A percentile compares a stretch with the other conserved stretches of the same genome.
Evolutionary conservation across 2,329 filamentous ascomycete species (phyloP).

Genomic region (Ceratocystis variospora): DNA sequence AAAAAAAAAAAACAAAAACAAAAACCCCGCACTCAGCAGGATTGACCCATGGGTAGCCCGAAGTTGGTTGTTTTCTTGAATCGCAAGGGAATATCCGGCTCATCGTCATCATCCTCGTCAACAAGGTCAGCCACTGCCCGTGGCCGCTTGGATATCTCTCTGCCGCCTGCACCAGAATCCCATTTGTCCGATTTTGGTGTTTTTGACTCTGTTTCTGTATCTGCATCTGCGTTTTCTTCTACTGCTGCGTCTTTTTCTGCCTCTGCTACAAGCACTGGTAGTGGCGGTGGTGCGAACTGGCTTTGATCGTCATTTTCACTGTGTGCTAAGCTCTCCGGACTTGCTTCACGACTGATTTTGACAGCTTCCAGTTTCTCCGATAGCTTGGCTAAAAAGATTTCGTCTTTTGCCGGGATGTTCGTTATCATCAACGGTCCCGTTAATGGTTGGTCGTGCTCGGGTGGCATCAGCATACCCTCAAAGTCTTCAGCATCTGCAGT

Average conservation of each 20-base stretch:
- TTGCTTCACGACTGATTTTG: constrained; percentile 31
- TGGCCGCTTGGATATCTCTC: neutral
- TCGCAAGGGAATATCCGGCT: constrained; percentile 34
- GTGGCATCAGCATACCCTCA: constrained; percentile 27
- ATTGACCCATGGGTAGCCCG: constrained; percentile 23
- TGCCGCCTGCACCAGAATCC: neutral
- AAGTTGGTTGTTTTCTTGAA: constrained; percentile 35
- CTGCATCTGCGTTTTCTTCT: neutral
- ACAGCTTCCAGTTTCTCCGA: constrained; percentile 40
- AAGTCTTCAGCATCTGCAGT: neutral
- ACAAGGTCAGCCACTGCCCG: neutral
- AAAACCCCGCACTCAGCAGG: neutral
- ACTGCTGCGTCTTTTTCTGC: neutral
- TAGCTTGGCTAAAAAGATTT: constrained; percentile 38
- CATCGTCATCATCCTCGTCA: constrained; percentile 24
- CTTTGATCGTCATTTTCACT: constrained; percentile 4
- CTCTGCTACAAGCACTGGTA: constrained; percentile 19
- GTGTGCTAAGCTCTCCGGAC: constrained; percentile 16
- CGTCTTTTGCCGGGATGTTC: constrained; percentile 43
- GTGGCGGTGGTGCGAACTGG: neutral
- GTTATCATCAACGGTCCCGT: constrained; percentile 41
- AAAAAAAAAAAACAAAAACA: too few species aligned
- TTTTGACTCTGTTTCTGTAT: neutral
- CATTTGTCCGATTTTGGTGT: neutral
- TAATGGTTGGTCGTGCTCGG: constrained; percentile 33